Conservation (phyloP, 306 rosid genomes). For the Prunus mume region DNA sequence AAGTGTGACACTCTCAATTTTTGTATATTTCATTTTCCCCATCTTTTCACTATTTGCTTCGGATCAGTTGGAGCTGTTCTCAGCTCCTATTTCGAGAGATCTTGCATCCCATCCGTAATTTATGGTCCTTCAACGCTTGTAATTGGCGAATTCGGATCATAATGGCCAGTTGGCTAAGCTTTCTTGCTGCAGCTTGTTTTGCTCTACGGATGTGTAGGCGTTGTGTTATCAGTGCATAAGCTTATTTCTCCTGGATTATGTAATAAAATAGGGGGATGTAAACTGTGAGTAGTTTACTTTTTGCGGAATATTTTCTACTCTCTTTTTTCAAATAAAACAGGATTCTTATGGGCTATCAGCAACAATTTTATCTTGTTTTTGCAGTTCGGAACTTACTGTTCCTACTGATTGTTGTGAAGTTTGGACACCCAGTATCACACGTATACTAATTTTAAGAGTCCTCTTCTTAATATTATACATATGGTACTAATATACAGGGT, state of each 20-base stretch:
- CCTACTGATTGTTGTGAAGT: not conserved
- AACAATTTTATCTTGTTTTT: not conserved
- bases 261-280: conserved; percentile 52
- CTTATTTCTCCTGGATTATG: conserved; percentile 21
- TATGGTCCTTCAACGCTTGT: conserved; percentile 30
- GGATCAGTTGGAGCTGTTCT: conserved; percentile 21
- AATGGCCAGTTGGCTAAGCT: conserved; percentile 22
- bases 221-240: conserved; percentile 23
- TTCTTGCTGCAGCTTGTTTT: conserved; percentile 24
- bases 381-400: not conserved
- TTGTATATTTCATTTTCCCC: conserved; percentile 20
- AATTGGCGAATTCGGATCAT: conserved; percentile 15
- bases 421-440: not conserved
- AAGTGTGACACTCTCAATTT: conserved; percentile 35
- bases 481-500: not conserved
- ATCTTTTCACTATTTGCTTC: conserved; percentile 14
- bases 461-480: too few relatives aligned
- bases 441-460: not conserved
- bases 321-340: conserved; percentile 35
- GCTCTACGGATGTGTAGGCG: conserved; percentile 18
- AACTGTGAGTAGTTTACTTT: conserved; percentile 29
- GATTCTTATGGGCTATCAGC: conserved; percentile 10
- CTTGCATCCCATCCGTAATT: conserved; percentile 34
- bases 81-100: conserved; percentile 30
- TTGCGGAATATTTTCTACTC: conserved; percentile 30